These are phyloP conservation scores for Parietaria judaica DNA, from an alignment of 306 rosid species.

Conservation along the genomic window DNA sequence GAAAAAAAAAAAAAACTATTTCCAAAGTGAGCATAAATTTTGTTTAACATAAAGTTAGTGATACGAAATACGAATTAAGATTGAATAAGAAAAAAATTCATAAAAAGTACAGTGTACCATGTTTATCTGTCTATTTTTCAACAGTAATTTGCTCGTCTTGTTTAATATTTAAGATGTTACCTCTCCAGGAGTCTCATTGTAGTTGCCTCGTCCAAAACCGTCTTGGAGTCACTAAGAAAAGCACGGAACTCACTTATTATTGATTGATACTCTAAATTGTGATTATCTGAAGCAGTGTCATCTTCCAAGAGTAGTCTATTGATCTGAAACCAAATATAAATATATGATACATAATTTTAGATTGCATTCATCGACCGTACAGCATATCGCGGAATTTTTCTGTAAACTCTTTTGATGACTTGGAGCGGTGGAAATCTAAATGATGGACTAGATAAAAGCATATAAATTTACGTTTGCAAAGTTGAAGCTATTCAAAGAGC, in stretches of 20 bases:
- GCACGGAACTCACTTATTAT: constrained; percentile 79
- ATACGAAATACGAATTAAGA: no score
- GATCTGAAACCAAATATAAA: constrained; percentile 44
- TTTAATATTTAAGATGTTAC: constrained; percentile 18
- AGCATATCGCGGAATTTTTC: constrained; percentile 5
- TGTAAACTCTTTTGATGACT: background rate
- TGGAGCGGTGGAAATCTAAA: background rate
- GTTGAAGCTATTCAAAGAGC: background rate
- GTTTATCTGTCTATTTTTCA: no score
- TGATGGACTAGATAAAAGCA: background rate
- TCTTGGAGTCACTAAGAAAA: constrained; percentile 90
- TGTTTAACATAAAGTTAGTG: no score
- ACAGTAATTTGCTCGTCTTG: no score
- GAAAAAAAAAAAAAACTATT: no score
- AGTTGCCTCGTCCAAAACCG: constrained; percentile 88
- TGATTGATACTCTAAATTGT: constrained; percentile 66
- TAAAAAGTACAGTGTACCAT: no score
- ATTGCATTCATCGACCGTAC: constrained; percentile 13
- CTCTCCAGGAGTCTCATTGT: constrained; percentile 92
- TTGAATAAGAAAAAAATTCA: no score
- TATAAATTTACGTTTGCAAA: background rate
- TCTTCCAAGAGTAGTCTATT: constrained; percentile 93
- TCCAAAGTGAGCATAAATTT: no score
- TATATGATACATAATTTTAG: background rate
- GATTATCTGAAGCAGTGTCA: constrained; percentile 61